phyloP scores from a whole-genome alignment of 768 basidiomycete genomes.

The Calocybe indica region DNA sequence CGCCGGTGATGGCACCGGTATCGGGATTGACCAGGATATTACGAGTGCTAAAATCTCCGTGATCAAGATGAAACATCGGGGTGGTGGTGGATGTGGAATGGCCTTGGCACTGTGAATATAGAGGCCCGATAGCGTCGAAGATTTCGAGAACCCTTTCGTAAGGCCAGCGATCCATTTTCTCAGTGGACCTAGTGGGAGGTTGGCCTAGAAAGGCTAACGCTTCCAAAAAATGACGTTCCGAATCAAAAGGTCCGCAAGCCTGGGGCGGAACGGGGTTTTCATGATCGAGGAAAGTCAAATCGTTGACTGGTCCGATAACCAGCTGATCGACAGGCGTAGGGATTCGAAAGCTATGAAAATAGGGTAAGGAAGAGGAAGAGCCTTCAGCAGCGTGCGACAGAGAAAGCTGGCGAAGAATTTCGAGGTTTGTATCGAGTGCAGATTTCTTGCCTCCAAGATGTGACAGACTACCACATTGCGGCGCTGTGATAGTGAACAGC shows the following conservation, averaged over 20 bases:
- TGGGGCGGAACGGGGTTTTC: background rate
- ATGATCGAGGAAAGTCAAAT: background rate
- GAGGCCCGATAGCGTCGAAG: too few species aligned
- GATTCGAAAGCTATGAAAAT: background rate
- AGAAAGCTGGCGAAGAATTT: background rate
- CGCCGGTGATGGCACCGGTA: conserved; percentile 11
- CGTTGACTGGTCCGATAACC: background rate
- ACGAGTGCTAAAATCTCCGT: conserved; percentile 10
- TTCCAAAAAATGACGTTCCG: background rate
- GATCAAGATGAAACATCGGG: background rate
- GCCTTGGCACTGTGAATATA: too few species aligned
- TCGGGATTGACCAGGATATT: conserved; percentile 12
- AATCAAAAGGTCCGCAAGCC: background rate
- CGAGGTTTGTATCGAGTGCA: background rate
- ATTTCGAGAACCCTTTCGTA: background rate
- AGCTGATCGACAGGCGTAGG: background rate
- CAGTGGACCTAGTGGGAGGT: background rate
- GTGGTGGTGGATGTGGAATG: too few species aligned
- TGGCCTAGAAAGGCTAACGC: background rate
- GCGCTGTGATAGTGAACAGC: background rate
- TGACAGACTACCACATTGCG: conserved; percentile 1
- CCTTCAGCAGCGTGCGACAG: background rate
- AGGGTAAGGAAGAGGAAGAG: background rate
- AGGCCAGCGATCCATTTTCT: background rate
- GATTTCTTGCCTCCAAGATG: background rate